These are phyloP conservation scores for Didymellaceae sp. DNA, from an alignment of 2,329 filamentous ascomycete species.

Conservation along the genomic window DNA sequence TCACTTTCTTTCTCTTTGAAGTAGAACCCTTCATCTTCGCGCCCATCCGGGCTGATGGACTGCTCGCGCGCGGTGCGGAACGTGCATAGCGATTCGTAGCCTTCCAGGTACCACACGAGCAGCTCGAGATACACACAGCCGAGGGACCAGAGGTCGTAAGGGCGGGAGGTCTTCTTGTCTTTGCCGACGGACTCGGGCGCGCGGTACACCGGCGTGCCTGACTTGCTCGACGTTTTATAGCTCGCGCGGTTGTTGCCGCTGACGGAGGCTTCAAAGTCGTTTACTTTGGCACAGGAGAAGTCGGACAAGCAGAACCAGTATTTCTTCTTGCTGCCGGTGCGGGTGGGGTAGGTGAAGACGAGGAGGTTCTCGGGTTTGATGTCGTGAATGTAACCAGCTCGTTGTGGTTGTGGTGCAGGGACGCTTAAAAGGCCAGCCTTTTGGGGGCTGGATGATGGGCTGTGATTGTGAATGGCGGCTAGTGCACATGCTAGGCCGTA, in stretches of 20 bases:
- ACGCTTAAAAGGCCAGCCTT: neutral
- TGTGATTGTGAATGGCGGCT: neutral
- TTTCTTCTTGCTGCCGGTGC: neutral
- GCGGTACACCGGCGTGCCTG: slow-evolving; percentile 2
- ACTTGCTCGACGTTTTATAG: neutral
- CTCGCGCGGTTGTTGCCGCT: neutral
- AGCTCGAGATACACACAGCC: slow-evolving; percentile 6
- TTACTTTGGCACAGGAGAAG: slow-evolving; percentile 18
- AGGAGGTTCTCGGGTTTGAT: slow-evolving; percentile 10
- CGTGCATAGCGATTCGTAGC: neutral
- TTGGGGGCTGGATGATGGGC: neutral
- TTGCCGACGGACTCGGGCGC: slow-evolving; percentile 1
- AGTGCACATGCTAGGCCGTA: neutral
- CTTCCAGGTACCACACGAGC: slow-evolving; percentile 4
- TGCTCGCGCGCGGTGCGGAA: neutral
- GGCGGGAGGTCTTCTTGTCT: neutral
- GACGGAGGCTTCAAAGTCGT: neutral
- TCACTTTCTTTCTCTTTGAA: neutral
- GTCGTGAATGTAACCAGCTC: slow-evolving; percentile 7
- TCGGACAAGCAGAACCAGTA: slow-evolving; percentile 16
- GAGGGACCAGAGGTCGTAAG: slow-evolving; percentile 9
- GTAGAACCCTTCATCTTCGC: slow-evolving; percentile 10
- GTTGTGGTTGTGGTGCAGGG: neutral
- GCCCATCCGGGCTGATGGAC: neutral
- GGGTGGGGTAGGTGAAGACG: slow-evolving; percentile 1